Evolutionary conservation across 2,329 filamentous ascomycete species (phyloP).

Genomic region (Fusarium anthophilum): DNA sequence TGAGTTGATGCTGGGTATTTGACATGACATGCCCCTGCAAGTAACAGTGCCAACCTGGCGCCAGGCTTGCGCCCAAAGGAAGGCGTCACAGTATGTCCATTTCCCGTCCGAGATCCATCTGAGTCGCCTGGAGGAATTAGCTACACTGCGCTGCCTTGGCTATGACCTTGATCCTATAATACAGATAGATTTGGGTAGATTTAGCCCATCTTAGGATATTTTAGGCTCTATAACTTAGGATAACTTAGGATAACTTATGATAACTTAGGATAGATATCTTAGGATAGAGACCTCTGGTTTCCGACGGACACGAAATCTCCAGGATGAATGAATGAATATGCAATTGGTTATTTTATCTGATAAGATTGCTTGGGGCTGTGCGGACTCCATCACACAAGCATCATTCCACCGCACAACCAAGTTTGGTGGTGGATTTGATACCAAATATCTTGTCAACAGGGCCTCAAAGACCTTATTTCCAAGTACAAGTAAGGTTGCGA

Average conservation of each 20-base stretch:
- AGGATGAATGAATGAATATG: slow-evolving; percentile 30
- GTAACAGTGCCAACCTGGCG: background rate
- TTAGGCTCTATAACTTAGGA: background rate
- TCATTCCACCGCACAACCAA: background rate
- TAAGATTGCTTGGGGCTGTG: background rate
- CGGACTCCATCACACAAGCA: background rate
- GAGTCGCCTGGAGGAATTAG: background rate
- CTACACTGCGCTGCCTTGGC: background rate
- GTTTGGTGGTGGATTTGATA: background rate
- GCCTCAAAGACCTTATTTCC: background rate
- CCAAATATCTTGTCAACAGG: background rate
- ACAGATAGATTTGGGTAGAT: background rate
- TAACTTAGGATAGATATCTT: no score
- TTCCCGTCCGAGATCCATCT: background rate
- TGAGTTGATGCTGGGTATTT: background rate
- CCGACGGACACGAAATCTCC: background rate
- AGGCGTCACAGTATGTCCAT: no score
- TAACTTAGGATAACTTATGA: background rate
- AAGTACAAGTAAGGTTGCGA: background rate
- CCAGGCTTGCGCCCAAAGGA: background rate
- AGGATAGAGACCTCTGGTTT: background rate
- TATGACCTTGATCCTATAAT: background rate
- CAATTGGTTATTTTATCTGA: background rate
- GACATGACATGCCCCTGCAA: background rate
- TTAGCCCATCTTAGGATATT: background rate